Percentiles rank a stretch among this genome's conserved stretches.
These are phyloP conservation scores for Albugo laibachii DNA, from an alignment of 352 stramenopile genomes.

Conservation along the genomic window DNA sequence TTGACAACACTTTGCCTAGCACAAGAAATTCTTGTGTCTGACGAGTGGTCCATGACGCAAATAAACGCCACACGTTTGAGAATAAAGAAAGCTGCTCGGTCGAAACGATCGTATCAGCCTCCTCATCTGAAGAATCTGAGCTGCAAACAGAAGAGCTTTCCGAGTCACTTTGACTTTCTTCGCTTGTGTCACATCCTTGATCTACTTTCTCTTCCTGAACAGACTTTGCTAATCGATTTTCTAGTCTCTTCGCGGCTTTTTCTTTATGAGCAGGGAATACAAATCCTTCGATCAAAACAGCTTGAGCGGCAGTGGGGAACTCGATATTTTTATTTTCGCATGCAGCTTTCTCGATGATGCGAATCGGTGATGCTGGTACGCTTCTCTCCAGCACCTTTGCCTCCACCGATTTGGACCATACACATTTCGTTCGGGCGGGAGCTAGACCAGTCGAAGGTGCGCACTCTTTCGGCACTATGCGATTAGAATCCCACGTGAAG, in stretches of 20 bases:
- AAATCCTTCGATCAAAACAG: slow-evolving; percentile 64
- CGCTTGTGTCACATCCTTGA: slow-evolving; percentile 50
- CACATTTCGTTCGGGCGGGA: slow-evolving; percentile 14
- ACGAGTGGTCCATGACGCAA: slow-evolving; percentile 49
- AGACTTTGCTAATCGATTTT: slow-evolving; percentile 17
- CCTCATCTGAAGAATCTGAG: slow-evolving; percentile 43
- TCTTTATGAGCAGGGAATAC: slow-evolving; percentile 69
- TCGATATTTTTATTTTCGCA: slow-evolving; percentile 5
- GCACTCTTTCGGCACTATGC: no score
- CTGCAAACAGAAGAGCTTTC: slow-evolving; percentile 26
- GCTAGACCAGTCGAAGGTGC: background rate
- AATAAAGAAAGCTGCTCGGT: slow-evolving; percentile 47
- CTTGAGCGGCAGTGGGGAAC: slow-evolving; percentile 35
- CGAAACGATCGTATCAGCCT: slow-evolving; percentile 47
- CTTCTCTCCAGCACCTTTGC: slow-evolving; percentile 43
- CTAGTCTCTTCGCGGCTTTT: slow-evolving; percentile 48
- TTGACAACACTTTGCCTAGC: slow-evolving; percentile 18
- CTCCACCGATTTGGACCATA: slow-evolving; percentile 60
- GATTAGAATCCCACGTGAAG: slow-evolving; percentile 23
- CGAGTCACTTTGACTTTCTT: slow-evolving; percentile 31
- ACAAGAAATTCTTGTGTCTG: slow-evolving; percentile 20
- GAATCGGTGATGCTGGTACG: slow-evolving; percentile 2
- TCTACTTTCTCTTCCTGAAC: slow-evolving; percentile 13
- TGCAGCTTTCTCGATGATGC: slow-evolving; percentile 12
- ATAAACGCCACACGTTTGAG: slow-evolving; percentile 47